Base-by-base conservation (phyloP, 1,139 yeast species). In the Suhomyces taliae region DNA sequence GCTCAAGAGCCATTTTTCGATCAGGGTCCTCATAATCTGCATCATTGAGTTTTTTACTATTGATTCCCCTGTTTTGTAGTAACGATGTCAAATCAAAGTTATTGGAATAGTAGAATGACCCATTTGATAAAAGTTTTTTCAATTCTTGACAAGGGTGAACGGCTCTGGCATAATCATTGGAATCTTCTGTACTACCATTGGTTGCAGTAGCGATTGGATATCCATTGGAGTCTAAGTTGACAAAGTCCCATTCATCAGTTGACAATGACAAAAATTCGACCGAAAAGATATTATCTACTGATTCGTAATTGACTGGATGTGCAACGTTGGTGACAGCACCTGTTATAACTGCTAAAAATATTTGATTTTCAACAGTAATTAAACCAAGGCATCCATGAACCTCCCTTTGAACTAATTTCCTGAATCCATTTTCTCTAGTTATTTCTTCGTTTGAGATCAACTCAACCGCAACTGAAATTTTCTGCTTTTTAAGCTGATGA, bases 31-130 rank as follows among this genome's bases (percentile, higher is more conserved):
- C 80, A 54, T 6, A 78, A 65, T 55, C 70, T 5, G 15, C 27
- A n/a, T 44, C 42, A 19, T 40, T 34, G 31, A 61, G 47, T 37
- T 53, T 54, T 3, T 54, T 47, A 63, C 34, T 62, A 57, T 52
- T 67, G 8, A 85, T 67, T 2, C 91, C 91, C 58, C 95, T 69
- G 47, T 81, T 78, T 65, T 93, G 98, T 52, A 93, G 67, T 11
- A 85, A 74, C 26, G 90, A 85, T 0, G 99, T 93, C 55, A 93
- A 70, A 66, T 95, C 99, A 66, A 90, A 93, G 65, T 90, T 95
- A 14, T 90, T 83, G 39, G 97, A 89, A 67, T 86, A 95, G 66
- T 90, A 93, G 63, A 93, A 95, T 2, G 96, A 87, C 6, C 98
- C 98, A 62, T 87, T 87, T 32, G 87, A 79, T 45, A 95, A 69